phyloP scores from a whole-genome alignment of 1,139 yeast species.

The Blastobotrys arbuscula region DNA sequence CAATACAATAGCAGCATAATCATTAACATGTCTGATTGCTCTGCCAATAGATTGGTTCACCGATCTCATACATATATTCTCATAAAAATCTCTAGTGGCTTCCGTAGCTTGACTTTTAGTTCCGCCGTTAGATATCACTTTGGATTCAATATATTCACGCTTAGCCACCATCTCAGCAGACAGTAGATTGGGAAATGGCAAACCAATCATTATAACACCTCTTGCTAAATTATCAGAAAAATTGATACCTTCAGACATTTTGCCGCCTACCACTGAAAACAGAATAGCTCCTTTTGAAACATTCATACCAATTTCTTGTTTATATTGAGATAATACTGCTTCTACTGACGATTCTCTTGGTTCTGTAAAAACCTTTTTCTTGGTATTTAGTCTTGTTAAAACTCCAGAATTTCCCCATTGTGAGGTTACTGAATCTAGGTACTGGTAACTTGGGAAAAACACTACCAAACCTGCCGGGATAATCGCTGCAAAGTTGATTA shows the following conservation, averaged over 20 bases:
- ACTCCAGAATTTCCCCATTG: conserved; percentile 46
- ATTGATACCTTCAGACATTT: conserved; percentile 90
- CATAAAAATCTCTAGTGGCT: conserved; percentile 61
- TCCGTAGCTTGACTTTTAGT: conserved; percentile 39
- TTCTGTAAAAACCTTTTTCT: conserved; percentile 49
- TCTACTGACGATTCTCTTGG: conserved; percentile 45
- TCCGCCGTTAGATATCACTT: conserved; percentile 38
- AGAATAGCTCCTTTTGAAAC: conserved; percentile 45
- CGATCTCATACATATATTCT: conserved; percentile 85
- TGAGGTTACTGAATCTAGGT: conserved; percentile 46
- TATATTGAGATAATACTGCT: conserved; percentile 46
- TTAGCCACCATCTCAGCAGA: conserved; percentile 81
- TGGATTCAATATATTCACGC: conserved; percentile 54
- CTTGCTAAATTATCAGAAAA: conserved; percentile 83
- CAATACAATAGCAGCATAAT: conserved; percentile 70
- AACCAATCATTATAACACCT: conserved; percentile 80
- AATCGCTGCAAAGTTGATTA: conserved; percentile 40
- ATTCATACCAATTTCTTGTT: conserved; percentile 28
- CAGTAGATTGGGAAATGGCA: conserved; percentile 83
- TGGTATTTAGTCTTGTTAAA: conserved; percentile 20
- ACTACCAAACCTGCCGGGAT: conserved; percentile 75
- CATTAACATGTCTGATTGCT: conserved; percentile 78
- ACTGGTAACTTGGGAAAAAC: conserved; percentile 82
- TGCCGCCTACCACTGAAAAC: conserved; percentile 89
- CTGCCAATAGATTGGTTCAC: conserved; percentile 93